These are phyloP conservation scores for Talaromyces amestolkiae DNA, from an alignment of 2,329 filamentous ascomycete genomes.

Conservation along the genomic window DNA sequence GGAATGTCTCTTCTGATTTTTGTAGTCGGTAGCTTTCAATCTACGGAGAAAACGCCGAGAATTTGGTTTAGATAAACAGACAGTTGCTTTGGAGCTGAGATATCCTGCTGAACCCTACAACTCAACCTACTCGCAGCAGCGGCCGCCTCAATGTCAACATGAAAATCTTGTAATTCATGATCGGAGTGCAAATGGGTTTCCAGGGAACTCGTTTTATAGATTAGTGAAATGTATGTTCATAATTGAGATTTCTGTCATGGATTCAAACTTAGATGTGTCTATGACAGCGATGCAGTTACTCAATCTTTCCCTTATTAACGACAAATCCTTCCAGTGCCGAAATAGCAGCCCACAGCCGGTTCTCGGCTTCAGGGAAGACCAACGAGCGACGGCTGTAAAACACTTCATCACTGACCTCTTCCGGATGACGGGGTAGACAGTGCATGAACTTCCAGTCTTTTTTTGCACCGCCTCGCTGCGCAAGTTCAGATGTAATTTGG, in stretches of 20 bases:
- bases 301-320: slow-evolving; percentile 84
- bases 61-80: no score
- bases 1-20: neutral
- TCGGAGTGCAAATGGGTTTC: neutral
- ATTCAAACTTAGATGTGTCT: neutral
- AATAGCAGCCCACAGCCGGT: slow-evolving; percentile 88
- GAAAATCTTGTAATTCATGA: neutral
- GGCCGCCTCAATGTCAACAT: neutral
- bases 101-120: neutral
- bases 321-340: slow-evolving; percentile 84
- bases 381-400: slow-evolving; percentile 84
- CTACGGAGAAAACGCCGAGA: neutral
- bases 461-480: slow-evolving; percentile 80
- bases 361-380: slow-evolving; percentile 93
- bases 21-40: neutral
- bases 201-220: neutral
- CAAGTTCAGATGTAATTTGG: slow-evolving; percentile 85
- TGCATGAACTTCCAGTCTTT: slow-evolving; percentile 97
- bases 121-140: neutral
- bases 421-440: slow-evolving; percentile 84
- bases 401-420: slow-evolving; percentile 92
- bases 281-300: neutral
- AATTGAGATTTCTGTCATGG: neutral
- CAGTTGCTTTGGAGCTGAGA: neutral
- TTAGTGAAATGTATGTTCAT: neutral